Conservation (phyloP, 352 stramenopile genomes). For the Globisporangium middletonii region DNA sequence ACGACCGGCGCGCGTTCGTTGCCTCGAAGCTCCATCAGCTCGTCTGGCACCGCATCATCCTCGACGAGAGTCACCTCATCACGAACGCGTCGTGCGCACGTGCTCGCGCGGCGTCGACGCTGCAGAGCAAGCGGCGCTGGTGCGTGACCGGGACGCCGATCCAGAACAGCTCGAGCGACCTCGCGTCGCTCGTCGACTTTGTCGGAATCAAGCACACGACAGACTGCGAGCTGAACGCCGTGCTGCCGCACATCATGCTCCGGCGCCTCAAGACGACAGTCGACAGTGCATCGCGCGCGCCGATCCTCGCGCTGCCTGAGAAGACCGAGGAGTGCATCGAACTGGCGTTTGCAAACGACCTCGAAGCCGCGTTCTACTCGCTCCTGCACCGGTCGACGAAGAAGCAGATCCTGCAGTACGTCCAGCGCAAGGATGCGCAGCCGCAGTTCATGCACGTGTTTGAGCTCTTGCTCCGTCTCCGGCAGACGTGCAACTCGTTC, state of each 20-base stretch:
- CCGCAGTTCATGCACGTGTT: constrained; percentile 85
- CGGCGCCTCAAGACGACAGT: constrained; percentile 78
- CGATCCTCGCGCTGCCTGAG: constrained; percentile 48
- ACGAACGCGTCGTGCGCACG: constrained; percentile 74
- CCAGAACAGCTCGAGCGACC: constrained; percentile 82
- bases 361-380: constrained; percentile 74
- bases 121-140: constrained; percentile 76
- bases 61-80: constrained; percentile 89
- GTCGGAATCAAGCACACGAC: constrained; percentile 61
- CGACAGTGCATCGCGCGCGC: constrained; percentile 33
- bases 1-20: constrained; percentile 17
- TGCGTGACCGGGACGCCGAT: constrained; percentile 90
- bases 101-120: constrained; percentile 43
- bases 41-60: constrained; percentile 80
- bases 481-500: constrained; percentile 78
- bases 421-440: constrained; percentile 41
- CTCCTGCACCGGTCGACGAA: constrained; percentile 79
- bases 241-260: constrained; percentile 80
- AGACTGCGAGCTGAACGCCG: constrained; percentile 55
- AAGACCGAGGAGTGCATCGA: constrained; percentile 59
- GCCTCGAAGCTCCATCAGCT: constrained; percentile 72
- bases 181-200: constrained; percentile 86
- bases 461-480: constrained; percentile 80
- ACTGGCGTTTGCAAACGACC: constrained; percentile 56
- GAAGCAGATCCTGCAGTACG: constrained; percentile 70